Evolutionary conservation across 2,329 filamentous ascomycete genomes (phyloP), one percentile per base, ranked within the genome.

Genomic region (Colletotrichum lupini): DNA sequence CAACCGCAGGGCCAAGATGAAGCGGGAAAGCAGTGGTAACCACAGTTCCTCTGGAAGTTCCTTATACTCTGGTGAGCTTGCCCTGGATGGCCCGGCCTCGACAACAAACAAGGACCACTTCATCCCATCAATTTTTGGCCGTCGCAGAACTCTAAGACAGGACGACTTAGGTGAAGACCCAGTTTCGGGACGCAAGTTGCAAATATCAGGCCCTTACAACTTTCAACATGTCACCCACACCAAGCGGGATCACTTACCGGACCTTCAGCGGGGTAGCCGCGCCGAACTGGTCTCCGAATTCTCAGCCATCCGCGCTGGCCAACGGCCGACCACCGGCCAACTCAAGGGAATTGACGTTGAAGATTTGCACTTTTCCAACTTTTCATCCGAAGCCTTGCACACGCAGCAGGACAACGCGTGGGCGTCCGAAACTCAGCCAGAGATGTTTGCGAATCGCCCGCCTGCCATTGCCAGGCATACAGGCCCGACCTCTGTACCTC

Each of bases 161-260:
- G 73, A 59, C 24, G 53, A 42, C 56, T 22, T 73, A 58, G 73
- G 49, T 67, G 75, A 74, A 16, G 72, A 75, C 46, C 65, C 62
- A 32, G 28, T 66, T n/a, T 19, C 73, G 58, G 78, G 5, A 77
- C 87, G 81, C 77, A 87, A 84, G 74, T 78, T 87, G 62, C 86
- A 87, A 67, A 92, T 92, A 67, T 92, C 91, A 1, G 87, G 84
- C 1, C 91, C 91, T 3, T 92, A 91, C 81, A 92, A 92, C 82
- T 92, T 92, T 74, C 90, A 92, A 78, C 91, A 92, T 79, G 85
- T 92, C 42, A 87, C 88, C 4, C 90, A 92, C 78, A 90, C 87
- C 14, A 83, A 85, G 14, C 87, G 86, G 59, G 86, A 90, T 35
- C 83, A 87, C 62, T 72, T 87, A 3, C 80, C 85, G 4, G 82